Conservation (phyloP, 805 yeast genomes). For the Hagleromyces aurorensis region DNA sequence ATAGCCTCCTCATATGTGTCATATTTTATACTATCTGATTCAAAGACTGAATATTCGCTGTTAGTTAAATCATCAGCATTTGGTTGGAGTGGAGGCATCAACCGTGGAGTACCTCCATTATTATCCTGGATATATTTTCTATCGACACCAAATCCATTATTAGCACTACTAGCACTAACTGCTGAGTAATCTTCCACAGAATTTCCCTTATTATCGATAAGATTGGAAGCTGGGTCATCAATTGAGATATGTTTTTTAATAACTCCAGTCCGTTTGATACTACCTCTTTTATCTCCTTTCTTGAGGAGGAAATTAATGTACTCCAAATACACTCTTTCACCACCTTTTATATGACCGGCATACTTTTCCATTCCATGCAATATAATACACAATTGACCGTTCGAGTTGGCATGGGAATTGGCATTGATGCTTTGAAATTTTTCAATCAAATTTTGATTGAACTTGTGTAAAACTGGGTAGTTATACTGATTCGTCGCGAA, state of each 20-base stretch:
- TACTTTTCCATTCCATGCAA: constrained; percentile 48
- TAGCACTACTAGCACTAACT: constrained; percentile 3
- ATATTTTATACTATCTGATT: constrained; percentile 63
- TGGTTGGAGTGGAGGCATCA: constrained; percentile 66
- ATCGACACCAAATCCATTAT: constrained; percentile 2
- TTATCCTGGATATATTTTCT: constrained; percentile 1
- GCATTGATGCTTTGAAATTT: constrained; percentile 36
- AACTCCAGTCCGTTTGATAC: not conserved
- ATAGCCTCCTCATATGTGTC: constrained; percentile 60
- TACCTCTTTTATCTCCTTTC: constrained; percentile 24
- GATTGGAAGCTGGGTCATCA: too few species aligned
- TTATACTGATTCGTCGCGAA: constrained; percentile 53
- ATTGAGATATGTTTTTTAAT: not conserved
- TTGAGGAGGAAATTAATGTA: constrained; percentile 38
- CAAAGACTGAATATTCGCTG: constrained; percentile 60
- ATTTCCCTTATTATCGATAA: not conserved
- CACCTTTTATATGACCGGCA: constrained; percentile 29
- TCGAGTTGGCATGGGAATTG: constrained; percentile 26
- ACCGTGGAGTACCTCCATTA: constrained; percentile 14
- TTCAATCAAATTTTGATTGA: constrained; percentile 43
- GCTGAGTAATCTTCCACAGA: not conserved
- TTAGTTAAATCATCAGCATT: constrained; percentile 47
- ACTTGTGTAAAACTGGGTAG: constrained; percentile 57
- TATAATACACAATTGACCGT: constrained; percentile 32
- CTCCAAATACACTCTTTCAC: constrained; percentile 35